phyloP scores from a whole-genome alignment of 1,284 basidiomycete genomes.

The Inonotus hispidus region DNA sequence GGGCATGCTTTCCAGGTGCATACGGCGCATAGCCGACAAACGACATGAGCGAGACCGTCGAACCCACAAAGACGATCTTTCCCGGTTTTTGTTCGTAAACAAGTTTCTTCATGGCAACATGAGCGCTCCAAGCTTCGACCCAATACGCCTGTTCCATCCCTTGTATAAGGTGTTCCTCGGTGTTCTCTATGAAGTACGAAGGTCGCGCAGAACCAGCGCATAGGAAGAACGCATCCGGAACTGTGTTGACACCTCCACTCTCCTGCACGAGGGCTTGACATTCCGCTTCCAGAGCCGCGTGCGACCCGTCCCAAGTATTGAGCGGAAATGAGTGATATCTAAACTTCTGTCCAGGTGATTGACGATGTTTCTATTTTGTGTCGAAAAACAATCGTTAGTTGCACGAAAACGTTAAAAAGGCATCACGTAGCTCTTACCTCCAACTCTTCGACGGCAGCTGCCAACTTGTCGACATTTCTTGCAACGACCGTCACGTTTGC shows the following conservation, averaged over 20 bases:
- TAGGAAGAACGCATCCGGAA: conserved; percentile 72
- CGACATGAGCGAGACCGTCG: conserved; percentile 76
- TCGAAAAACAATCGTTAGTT: neutral
- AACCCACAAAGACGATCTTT: conserved; percentile 81
- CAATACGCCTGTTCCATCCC: conserved; percentile 66
- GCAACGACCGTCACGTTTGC: conserved; percentile 83
- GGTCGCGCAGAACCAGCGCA: conserved; percentile 73
- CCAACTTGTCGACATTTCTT: conserved; percentile 56
- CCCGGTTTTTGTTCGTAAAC: conserved; percentile 48
- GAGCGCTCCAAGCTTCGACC: conserved; percentile 74
- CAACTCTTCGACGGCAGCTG: conserved; percentile 51
- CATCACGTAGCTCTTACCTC: conserved; percentile 42
- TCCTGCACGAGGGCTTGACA: conserved; percentile 36
- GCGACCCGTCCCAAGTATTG: conserved; percentile 42
- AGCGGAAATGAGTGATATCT: conserved; percentile 61
- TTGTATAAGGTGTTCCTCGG: conserved; percentile 49
- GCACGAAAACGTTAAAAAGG: neutral
- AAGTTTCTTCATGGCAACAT: conserved; percentile 71
- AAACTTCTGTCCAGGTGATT: conserved; percentile 51
- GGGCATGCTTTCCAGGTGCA: conserved; percentile 84
- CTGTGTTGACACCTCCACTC: conserved; percentile 33
- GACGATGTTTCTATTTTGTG: conserved; percentile 36
- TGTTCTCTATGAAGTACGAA: conserved; percentile 68
- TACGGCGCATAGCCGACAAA: conserved; percentile 86
- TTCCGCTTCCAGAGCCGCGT: conserved; percentile 57